These are phyloP conservation scores for Talaromyces rugulosus DNA, from an alignment of 2,329 filamentous ascomycete genomes.

Conservation along the genomic window DNA sequence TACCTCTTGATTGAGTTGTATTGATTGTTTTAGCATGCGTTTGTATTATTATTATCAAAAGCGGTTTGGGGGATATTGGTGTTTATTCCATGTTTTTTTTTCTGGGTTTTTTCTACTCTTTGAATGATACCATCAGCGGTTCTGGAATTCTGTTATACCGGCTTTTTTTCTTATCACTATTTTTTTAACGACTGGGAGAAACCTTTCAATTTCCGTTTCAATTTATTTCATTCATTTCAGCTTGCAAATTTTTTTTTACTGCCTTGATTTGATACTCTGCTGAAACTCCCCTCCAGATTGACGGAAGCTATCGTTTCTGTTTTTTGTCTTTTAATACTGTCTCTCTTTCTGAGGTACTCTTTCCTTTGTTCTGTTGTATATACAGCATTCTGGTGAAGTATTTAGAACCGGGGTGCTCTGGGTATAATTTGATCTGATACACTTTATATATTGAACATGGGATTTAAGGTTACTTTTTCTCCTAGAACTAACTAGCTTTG, in stretches of 20 bases:
- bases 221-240: neutral
- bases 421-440: neutral
- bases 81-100: neutral
- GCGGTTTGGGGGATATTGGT: constrained; percentile 1
- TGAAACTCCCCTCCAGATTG: constrained; percentile 4
- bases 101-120: neutral
- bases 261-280: neutral
- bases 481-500: no score
- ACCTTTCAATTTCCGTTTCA: neutral
- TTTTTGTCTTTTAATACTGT: constrained; percentile 21
- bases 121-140: constrained; percentile 14
- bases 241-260: neutral
- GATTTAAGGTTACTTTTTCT: neutral
- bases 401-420: neutral
- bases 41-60: constrained; percentile 3
- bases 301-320: neutral
- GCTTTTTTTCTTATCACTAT: constrained; percentile 1
- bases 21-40: neutral
- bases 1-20: neutral
- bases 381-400: neutral
- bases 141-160: constrained; percentile 10
- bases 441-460: neutral
- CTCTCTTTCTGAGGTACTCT: neutral
- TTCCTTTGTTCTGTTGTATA: neutral
- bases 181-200: constrained; percentile 11